Base-by-base conservation (phyloP, 2,329 filamentous ascomycete species). In the Apiospora arundinis region DNA sequence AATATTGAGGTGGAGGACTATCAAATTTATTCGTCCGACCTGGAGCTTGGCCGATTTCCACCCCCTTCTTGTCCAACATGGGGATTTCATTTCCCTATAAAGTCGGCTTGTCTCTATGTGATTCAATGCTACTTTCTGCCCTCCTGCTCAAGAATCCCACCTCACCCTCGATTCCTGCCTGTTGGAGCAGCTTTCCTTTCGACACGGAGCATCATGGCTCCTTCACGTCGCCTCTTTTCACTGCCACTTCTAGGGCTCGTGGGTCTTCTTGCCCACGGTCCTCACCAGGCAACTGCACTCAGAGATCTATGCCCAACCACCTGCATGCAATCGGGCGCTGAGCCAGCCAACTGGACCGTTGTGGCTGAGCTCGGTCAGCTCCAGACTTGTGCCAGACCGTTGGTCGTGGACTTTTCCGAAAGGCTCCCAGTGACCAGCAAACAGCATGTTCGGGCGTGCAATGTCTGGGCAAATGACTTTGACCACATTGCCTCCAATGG, bases 301-400 rank as follows among this genome's bases (percentile, higher is more conserved):
- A 66, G 68, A 21, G 69, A 71, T 46, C 67, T 72, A 2, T 72
- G 71, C 69, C 71, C 71, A 42, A 23, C 42, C 28, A 69, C 67
- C 23, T 72, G 71, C 45, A 25, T 52, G 23, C 66, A 56, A 14
- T 42, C 69, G 21, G 71, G 60, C 48, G 32, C 37, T 2, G 48
- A 72, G n/a, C 66, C 67, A 48, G 46, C 71, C 45, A 70, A 71
- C 66, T 72, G 67, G 71, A 72, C 71, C 9, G 52, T 69, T 28
- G 67, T 72, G 18, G 71, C 46, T 28, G 67, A 71, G 42, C 44
- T 69, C 42, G 42, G 67, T 21, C 69, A 72, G 42, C 69, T 72
- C 28, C 49, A 42, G 40, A 11, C 40, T 42, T 42, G 40, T 11
- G 40, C 40, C 40, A 42, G 40, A 42, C 40, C 40, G 40, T 11